These are phyloP conservation scores for Cyberlindnera mycetangii DNA, from an alignment of 805 yeast genomes.

Conservation along the genomic window DNA sequence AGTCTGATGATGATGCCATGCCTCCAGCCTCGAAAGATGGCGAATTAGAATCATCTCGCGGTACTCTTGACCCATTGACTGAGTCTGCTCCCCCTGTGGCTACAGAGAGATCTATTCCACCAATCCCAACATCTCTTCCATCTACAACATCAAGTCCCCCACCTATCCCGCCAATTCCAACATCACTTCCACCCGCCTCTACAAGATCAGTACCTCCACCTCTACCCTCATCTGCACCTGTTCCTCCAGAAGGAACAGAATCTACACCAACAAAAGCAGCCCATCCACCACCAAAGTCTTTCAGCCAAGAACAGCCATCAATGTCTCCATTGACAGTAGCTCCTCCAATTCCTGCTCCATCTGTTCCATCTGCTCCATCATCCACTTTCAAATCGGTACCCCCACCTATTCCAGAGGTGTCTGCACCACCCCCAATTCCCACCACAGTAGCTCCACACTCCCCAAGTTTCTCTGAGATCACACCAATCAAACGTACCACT, in stretches of 20 bases:
- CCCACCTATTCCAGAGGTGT: constrained; percentile 18
- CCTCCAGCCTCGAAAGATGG: constrained; percentile 23
- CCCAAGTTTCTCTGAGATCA: constrained; percentile 5
- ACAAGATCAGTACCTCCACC: constrained; percentile 2
- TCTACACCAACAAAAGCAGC: neutral
- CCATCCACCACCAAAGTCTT: constrained; percentile 4
- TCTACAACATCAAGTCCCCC: constrained; percentile 14
- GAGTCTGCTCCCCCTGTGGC: neutral
- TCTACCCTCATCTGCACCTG: constrained; percentile 1
- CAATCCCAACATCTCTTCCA: constrained; percentile 21
- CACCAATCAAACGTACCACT: constrained; percentile 8
- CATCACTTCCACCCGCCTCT: constrained; percentile 10
- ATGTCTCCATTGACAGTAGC: neutral
- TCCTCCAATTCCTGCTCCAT: constrained; percentile 9
- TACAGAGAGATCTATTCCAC: constrained; percentile 3
- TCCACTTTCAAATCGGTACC: neutral
- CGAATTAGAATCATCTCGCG: constrained; percentile 7
- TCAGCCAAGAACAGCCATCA: neutral
- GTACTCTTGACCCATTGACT: constrained; percentile 9
- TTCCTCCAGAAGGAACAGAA: neutral
- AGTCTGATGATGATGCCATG: constrained; percentile 57
- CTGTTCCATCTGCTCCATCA: constrained; percentile 12
- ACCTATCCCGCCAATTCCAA: constrained; percentile 14
- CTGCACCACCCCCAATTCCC: constrained; percentile 15
- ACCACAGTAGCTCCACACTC: constrained; percentile 7